Base-by-base conservation (phyloP, 1,284 basidiomycete species). In the Pseudozyma pruni region DNA sequence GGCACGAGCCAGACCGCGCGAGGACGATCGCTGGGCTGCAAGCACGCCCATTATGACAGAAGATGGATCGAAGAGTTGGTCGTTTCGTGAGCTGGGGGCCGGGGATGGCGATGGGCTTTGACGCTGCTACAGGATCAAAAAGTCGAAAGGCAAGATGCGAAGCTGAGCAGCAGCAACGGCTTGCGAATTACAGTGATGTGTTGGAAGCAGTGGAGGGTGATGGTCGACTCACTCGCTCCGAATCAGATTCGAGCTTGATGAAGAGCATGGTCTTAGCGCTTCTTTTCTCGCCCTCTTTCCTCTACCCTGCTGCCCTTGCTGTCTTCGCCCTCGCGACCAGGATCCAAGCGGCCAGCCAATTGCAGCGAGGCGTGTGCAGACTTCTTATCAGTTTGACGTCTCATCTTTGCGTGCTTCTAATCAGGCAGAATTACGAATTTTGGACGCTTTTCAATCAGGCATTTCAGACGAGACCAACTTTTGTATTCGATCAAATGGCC, bases 11-110 rank as follows among this genome's bases (percentile, higher is more conserved):
- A 66, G 62, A 40, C 51, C 52, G 56, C 62, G 62, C 38, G 62
- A 53, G 14, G 62, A 54, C 33, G 62, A 66, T 59, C 62, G 62
- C 51, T 59, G 62, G 44, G 62, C 62, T 42, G 51, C 62, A 37
- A 66, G 62, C 62, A 66, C 51, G 33, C 62, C 62, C 62, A 66
- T 66, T 38, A 16, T 58, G 17, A 14, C 16, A 51, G 29, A 31
- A 29, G 14, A 13, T 39, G 34, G 31, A 19, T 56, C 41, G n/a
- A 31, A 25, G 33, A 31, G 33, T 14, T 13, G 17, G 41, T 25
- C 10, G 40, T 4, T 16, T 22, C 8, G 37, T n/a, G 43, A 45
- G 8, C 35, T n/a, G n/a, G n/a, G n/a, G n/a, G n/a, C n/a, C n/a
- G n/a, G n/a, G n/a, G n/a, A n/a, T n/a, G 22, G 29, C n/a, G 49